Conservation (phyloP, 192 early-diverging fungal genomes). For the Backusella psychrophila region DNA sequence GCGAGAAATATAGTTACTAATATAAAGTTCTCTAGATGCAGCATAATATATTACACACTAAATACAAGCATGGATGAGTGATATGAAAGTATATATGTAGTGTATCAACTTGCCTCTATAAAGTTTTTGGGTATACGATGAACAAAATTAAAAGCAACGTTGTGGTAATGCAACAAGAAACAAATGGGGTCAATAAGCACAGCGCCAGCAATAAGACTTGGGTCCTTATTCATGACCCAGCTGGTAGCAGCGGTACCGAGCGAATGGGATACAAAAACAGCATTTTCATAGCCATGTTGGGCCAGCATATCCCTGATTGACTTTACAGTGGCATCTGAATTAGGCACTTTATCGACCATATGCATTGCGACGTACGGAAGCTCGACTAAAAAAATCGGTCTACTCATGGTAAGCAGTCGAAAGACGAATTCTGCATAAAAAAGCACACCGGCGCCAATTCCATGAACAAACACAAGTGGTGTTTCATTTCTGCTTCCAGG, state of each 20-base stretch:
- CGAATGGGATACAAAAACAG: constrained; percentile 65
- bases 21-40: constrained; percentile 59
- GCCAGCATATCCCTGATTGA: constrained; percentile 57
- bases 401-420: constrained; percentile 38
- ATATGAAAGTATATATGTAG: background rate
- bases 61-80: background rate
- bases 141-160: constrained; percentile 63
- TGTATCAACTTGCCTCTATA: constrained; percentile 24
- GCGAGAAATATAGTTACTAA: constrained; percentile 56
- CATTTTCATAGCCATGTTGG: constrained; percentile 45
- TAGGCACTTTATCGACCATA: constrained; percentile 53
- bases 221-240: constrained; percentile 56
- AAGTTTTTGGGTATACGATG: constrained; percentile 40
- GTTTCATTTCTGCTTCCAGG: constrained; percentile 16
- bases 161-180: constrained; percentile 59
- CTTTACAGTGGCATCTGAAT: constrained; percentile 49
- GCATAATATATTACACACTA: constrained; percentile 57
- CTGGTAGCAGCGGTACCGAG: constrained; percentile 61
- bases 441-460: constrained; percentile 60
- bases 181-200: constrained; percentile 68
- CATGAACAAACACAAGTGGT: constrained; percentile 69
- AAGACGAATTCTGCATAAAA: constrained; percentile 54
- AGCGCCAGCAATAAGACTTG: constrained; percentile 46
- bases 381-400: constrained; percentile 53
- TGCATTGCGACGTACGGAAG: constrained; percentile 69